Evolutionary conservation across 345 rosid genomes (phyloP), one percentile per base, ranked within the genome.

Genomic region (Draba incana): DNA sequence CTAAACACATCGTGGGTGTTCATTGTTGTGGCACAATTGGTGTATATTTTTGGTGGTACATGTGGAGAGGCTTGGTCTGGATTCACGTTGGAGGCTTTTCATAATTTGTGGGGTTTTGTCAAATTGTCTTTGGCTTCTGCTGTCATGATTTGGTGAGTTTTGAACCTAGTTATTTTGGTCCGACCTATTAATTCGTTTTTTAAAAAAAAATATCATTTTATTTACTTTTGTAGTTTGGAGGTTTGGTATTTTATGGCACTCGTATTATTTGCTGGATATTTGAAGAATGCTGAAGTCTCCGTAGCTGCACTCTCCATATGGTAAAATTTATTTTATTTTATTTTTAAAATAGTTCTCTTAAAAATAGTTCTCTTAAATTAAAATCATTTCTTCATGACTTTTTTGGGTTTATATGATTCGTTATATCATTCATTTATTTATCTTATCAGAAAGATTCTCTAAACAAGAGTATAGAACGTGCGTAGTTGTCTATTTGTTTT

Each of bases 11-110:
- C 97, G 4, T 93, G 98, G 98, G 64, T 80, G 82, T 54, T 83
- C 54, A 85, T 93, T 2, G 88, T 68, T 9, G 58, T 69, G 37
- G 75, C 86, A 2, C 96, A 85, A 79, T 71, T 93, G 3, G n/a
- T 65, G 10, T 93, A 90, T 51, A 82, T 93, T 3, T 62, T 87
- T 7, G 75, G 84, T 11, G 97, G 97, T 10, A 79, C 80, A 1
- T 88, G 98, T 62, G 96, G 90, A 2, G 71, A 78, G 15, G 88
- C 97, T 37, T 93, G 98, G 98, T 49, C 67, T 47, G 96, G 98
- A 4, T 83, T 90, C 76, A 86, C 94, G 0, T 75, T 74, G 86
- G 85, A 88, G 76, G 96, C 98, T 6, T 93, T 93, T 64, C 86
- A 82, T 14, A 79, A 81, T 58, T 63, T 93, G 3, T 86, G 92